Base-by-base conservation (phyloP, 768 basidiomycete genomes). In the Auriscalpium microsporum region DNA sequence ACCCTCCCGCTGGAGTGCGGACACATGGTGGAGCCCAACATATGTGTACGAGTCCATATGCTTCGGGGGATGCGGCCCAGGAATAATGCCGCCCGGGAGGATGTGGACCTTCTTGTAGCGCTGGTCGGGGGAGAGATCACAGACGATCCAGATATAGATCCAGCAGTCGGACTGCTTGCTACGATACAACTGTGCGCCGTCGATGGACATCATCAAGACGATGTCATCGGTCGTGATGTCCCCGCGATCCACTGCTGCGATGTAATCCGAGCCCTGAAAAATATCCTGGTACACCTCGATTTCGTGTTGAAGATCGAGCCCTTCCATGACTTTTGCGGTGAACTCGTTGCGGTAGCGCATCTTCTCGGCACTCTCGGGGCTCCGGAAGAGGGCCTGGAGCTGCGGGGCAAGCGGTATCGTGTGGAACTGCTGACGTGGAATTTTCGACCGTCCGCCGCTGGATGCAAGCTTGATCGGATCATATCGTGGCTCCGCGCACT, bases 141-240 rank as follows among this genome's bases (percentile, higher is more conserved):
- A 14, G 0, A 77, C 47, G 1, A 76, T 51, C 71, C 71, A 74
- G 0, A 75, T 72, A 8, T 63, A 66, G 0, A 71, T 62, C 67
- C 70, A 71, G n/a, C 62, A 64, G 38, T 65, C 63, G 2, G 73
- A 66, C 3, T 14, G 45, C 57, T 74, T 75, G 60, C 62, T 62
- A 11, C 54, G 50, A 56, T 74, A 74, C 4, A 77, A 65, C 53
- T 77, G 76, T 0, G 70, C 68, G 0, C 75, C 72, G 50, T 78
- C 69, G 16, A 74, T 57, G 0, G 72, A 75, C 0, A 69, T 53
- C 48, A 72, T 63, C 1, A 76, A 55, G 9, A 72, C 49, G 1
- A 68, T 67, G 40, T 76, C 69, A 1, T 58, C 44, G 3, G 8
- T 3, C 8, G 48, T 50, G 17, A 68, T 62, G 1, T 60, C 8